Evolutionary conservation across 805 yeast genomes (phyloP), one percentile per base, ranked within the genome.

Genomic region (Cyberlindnera mycetangii): DNA sequence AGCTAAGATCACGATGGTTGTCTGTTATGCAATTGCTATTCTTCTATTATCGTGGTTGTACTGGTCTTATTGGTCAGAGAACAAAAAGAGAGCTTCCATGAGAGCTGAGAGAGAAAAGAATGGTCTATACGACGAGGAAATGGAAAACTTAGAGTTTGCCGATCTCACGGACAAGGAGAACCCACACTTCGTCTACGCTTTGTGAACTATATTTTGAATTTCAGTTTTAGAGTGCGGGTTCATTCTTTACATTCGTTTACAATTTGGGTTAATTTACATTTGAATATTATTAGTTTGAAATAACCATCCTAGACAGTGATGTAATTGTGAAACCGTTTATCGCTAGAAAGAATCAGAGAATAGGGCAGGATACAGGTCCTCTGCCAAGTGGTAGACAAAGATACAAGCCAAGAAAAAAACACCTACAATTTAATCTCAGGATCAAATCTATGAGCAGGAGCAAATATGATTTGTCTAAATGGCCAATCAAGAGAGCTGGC

Each of bases 141-240:
- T 40, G 44, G 44, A 35, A 30, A 44, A 44, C 42, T 14, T 44
- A 20, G 48, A 44, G 42, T 71, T 71, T 56, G 69, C 71, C n/a
- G 76, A 72, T 48, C 53, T 70, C 55, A 73, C 78, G 7, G 78
- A 73, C 48, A 38, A 46, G 45, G 53, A 52, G 37, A 52, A 55
- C 42, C 50, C 52, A 43, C 50, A 52, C 34, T 71, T 71, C 50
- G 61, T 70, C 41, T 71, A 71, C 49, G 32, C 35, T 15, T 22
- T 49, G n/a, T 49, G 37, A 48, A n/a, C 7, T 20, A 25, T 25
- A n/a, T 25, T 25, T 25, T 10, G 14, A n/a, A 25, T 5, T 11
- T 25, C 10, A 22, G 25, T 7, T n/a, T n/a, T n/a, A 22, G 25
- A 22, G 10, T 25, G 28, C 28, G 5, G 28, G 28, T 25, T 25